These are phyloP conservation scores for Aspergillus sp. DNA, from an alignment of 2,329 filamentous ascomycete genomes.

Conservation along the genomic window DNA sequence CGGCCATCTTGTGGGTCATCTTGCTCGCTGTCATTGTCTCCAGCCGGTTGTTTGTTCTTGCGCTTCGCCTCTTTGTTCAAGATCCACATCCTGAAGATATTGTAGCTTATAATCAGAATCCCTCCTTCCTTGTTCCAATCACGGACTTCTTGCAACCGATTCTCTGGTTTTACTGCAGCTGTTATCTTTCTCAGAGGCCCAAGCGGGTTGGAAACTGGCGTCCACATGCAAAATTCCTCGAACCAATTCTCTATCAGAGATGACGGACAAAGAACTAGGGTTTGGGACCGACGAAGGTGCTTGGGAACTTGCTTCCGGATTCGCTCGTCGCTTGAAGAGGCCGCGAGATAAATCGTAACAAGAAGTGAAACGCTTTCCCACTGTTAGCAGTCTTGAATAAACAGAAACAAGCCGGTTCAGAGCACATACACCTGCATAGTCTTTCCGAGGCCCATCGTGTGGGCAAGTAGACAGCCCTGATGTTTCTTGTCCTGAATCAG, in stretches of 20 bases:
- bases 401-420: too few relatives aligned
- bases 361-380: slow-evolving; percentile 59
- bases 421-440: slow-evolving; percentile 63
- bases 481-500: slow-evolving; percentile 55
- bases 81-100: slow-evolving; percentile 51
- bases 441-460: slow-evolving; percentile 89
- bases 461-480: slow-evolving; percentile 74
- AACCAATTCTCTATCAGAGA: slow-evolving; percentile 72
- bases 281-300: slow-evolving; percentile 53
- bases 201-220: slow-evolving; percentile 43
- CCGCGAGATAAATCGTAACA: slow-evolving; percentile 61
- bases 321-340: slow-evolving; percentile 48
- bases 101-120: slow-evolving; percentile 68
- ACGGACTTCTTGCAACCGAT: slow-evolving; percentile 43
- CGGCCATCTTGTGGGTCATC: background rate
- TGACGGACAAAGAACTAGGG: slow-evolving; percentile 68
- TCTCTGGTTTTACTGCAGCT: slow-evolving; percentile 21
- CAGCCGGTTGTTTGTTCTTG: slow-evolving; percentile 1
- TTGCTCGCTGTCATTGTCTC: background rate
- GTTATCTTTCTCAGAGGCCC: slow-evolving; percentile 53
- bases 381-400: too few relatives aligned
- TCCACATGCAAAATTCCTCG: slow-evolving; percentile 68
- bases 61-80: slow-evolving; percentile 24
- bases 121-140: slow-evolving; percentile 60
- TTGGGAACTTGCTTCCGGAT: slow-evolving; percentile 60